Evolutionary conservation across 805 yeast species (phyloP), one percentile per base, ranked within the genome.

Genomic region (Hanseniaspora lachancei): DNA sequence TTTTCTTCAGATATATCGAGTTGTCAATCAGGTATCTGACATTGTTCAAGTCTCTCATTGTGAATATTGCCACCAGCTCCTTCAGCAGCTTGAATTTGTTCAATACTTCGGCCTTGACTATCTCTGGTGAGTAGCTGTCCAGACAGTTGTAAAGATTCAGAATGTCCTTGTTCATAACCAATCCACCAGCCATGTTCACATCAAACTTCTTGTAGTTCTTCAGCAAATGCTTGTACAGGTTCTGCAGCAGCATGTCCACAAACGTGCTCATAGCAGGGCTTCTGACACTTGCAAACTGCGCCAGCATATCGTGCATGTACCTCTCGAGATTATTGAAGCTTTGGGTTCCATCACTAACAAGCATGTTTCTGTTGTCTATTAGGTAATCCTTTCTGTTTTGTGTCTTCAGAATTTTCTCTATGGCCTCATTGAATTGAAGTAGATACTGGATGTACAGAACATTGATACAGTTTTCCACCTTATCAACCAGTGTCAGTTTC

Each of bases 131-230:
- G 27, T 29, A 53, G 10, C n/a, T 20, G 55, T 82, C 87, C 44
- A 85, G 75, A 15, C 78, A 73, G 16, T 77, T 73, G 66, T 87
- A 91, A 63, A 83, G 86, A 47, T 85, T 78, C 40, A 85, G 84
- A 8, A 86, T 80, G 68, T 89, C 97, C 62, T 83, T 85, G 0
- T 95, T 86, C 15, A 87, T 77, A 15, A 84, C 79, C 58, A 83
- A 74, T 34, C 95, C 96, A 54, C 97, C 97, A 7, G 81, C 78
- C 1, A 88, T 80, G 61, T 80, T 85, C 60, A 89, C 86, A 42
- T 78, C 80, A 65, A 79, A 86, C 62, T 81, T 84, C 58, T 81
- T 81, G 66, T 83, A 82, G 65, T 89, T 96, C 29, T 74, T 77
- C 61, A 87, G 71, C 48, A 91, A 69, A 46, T 78, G 72, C 29